Evolutionary conservation across 108 stramenopile species (phyloP).

Genomic region (Tribonema minus): DNA sequence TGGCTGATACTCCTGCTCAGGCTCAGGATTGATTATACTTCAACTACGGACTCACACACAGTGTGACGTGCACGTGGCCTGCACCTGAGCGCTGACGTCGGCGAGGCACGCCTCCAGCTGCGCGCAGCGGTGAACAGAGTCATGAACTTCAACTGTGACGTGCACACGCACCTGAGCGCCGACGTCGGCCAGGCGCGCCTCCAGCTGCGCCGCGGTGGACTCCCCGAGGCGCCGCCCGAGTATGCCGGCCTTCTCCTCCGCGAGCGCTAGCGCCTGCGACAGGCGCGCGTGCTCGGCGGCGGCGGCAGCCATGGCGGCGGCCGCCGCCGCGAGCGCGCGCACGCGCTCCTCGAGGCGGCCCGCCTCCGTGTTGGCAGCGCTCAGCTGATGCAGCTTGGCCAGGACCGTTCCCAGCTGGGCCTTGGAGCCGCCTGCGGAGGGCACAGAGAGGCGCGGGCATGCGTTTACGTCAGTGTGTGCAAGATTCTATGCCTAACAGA

Average conservation of each 20-base stretch:
- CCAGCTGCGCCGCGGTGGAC: conserved; percentile 30
- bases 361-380: conserved; percentile 3
- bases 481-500: too few relatives aligned
- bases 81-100: too few relatives aligned
- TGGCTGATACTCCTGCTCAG: too few relatives aligned
- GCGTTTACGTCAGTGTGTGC: too few relatives aligned
- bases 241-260: not conserved
- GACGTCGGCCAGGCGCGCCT: conserved; percentile 50
- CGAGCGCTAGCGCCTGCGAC: not conserved
- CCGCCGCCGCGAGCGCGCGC: not conserved
- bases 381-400: conserved; percentile 30
- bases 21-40: too few relatives aligned
- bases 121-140: too few relatives aligned
- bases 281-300: not conserved
- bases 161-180: too few relatives aligned
- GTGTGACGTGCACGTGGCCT: too few relatives aligned
- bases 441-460: too few relatives aligned
- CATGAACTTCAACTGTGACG: too few relatives aligned
- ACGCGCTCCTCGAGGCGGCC: conserved; percentile 20
- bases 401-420: conserved; percentile 37
- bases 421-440: conserved; percentile 41
- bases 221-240: conserved; percentile 15
- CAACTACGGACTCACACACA: too few relatives aligned
- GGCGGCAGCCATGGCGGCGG: conserved; percentile 4
- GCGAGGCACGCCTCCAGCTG: too few relatives aligned